Base-by-base conservation (phyloP, 208 protist genomes). In the Trypanosoma avium region DNA sequence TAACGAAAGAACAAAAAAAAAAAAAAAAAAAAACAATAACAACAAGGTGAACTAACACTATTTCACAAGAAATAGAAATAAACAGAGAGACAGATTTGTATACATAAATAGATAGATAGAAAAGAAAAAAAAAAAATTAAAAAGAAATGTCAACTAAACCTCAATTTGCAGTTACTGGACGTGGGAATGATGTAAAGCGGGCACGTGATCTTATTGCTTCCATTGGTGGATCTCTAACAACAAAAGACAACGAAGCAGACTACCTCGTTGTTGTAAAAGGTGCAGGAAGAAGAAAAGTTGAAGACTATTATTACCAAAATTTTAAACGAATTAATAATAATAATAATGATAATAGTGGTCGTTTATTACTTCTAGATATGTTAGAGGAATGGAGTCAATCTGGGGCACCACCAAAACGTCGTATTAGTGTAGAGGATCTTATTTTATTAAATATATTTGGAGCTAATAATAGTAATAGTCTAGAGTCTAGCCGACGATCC, bases 231-330 rank as follows among this genome's bases (percentile, higher is more conserved):
- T 24, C 27, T 4, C 6, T 63, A 17, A 58, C 65, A 26, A 43
- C 36, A 24, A 46, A 40, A 26, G 65, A 63, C 10, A 22, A 58
- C 8, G 46, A 56, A 8, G 65, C 65, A 7, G 50, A 71, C 12
- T 62, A 59, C 22, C 65, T 71, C 24, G 65, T 71, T 13, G 65
- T 58, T 30, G 26, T 71, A 0, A 53, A 59, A 27, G 65, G 65
- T 15, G 65, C 65, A 21, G 65, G 55, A 6, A 29, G 55, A n/a
- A 33, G 58, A n/a, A 71, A 48, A 33, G 58, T 71, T 1, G 65
- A 71, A 40, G 43, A 60, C 3, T 70, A 40, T 33, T 56, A 9
- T 27, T 30, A 56, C 0, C 40, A 45, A 10, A 9, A 57, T 1
- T 26, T 15, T 13, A 33, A 43, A 59, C 21, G 45, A 7, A 42